Evolutionary conservation across 331 rosid genomes (phyloP), one percentile per base, ranked within the genome.

Genomic region (Quercus tomentella): DNA sequence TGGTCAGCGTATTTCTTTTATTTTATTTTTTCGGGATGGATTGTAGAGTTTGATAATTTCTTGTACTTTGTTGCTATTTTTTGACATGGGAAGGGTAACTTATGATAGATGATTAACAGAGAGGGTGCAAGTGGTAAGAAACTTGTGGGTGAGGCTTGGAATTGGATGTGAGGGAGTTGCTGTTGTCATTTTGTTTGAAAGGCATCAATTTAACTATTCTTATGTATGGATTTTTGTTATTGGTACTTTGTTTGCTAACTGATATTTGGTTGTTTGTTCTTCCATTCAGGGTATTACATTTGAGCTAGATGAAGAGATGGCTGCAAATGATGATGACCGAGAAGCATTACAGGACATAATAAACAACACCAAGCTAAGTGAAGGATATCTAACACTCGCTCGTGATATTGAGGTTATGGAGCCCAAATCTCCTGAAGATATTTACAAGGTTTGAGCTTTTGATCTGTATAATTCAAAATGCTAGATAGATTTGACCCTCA

Each of bases 361-460:
- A 77, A 91, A 95, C 82, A 95, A 93, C 68, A 56, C 92, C 25
- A 95, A 91, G 79, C 74, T 95, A 82, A 95, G 90, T 84, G 99
- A 93, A 89, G 99, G 98, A 45, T 95, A 90, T 90, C 89, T 95
- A 58, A 84, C 95, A 72, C 99, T 95, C 76, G 98, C 99, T 72
- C 98, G 98, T 79, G 99, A 95, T 88, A 93, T 95, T 83, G 99
- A 95, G 82, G 99, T 95, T 66, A 95, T 85, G 97, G 99, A 95
- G 84, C 84, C 99, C 26, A 95, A 93, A 90, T 91, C 99, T 66
- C 99, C 98, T 1, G 99, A 95, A 78, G 99, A 95, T 75, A 91
- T 95, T 68, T 95, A 95, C 84, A 95, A 95, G 99, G 99, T 93
- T 30, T 18, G 79, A 58, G 54, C 77, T 80, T 55, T 37, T 81